Evolutionary conservation across 2,329 filamentous ascomycete species (phyloP).

Genomic region (Chrysosporium keratinophilum): DNA sequence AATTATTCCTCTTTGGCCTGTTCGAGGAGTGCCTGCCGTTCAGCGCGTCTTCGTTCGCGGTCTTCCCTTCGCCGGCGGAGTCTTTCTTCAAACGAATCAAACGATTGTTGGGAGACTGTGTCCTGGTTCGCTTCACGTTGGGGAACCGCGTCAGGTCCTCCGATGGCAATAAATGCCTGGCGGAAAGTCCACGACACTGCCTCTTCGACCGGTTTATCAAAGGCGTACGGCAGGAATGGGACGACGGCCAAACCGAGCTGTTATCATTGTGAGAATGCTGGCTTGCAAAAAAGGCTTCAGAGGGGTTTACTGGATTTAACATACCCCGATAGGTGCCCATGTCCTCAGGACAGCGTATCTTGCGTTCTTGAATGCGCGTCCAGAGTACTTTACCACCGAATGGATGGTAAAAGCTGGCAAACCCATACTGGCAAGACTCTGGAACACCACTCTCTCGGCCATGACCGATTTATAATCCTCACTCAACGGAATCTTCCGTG

Average conservation of each 20-base stretch:
- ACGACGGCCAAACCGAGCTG: constrained; percentile 60
- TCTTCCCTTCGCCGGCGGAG: constrained; percentile 22
- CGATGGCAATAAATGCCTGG: constrained; percentile 63
- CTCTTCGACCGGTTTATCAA: constrained; percentile 86
- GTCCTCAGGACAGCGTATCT: constrained; percentile 69
- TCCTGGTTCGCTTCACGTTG: constrained; percentile 13
- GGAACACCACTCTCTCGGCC: constrained; percentile 82
- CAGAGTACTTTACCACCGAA: constrained; percentile 81
- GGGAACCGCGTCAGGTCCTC: constrained; percentile 50
- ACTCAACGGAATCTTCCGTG: constrained; percentile 54
- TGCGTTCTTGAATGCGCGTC: constrained; percentile 67
- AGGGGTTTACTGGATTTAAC: constrained; percentile 27
- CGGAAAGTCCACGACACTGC: constrained; percentile 87
- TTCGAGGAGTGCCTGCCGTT: constrained; percentile 16
- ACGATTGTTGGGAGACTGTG: constrained; percentile 16
- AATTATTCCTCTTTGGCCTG: constrained; percentile 12
- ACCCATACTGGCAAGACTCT: constrained; percentile 84
- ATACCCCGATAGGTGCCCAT: constrained; percentile 82
- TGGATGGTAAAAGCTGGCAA: constrained; percentile 90
- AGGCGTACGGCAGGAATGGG: constrained; percentile 71
- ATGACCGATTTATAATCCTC: constrained; percentile 89
- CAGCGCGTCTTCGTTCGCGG: constrained; percentile 19
- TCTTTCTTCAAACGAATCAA: constrained; percentile 19
- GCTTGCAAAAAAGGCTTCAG: background rate
- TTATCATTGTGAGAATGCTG: background rate